Percentiles rank a stretch among this genome's conserved stretches.
Evolutionary conservation across 192 early-diverging fungal genomes (phyloP).

Genomic region (Linnemannia schmuckeri): DNA sequence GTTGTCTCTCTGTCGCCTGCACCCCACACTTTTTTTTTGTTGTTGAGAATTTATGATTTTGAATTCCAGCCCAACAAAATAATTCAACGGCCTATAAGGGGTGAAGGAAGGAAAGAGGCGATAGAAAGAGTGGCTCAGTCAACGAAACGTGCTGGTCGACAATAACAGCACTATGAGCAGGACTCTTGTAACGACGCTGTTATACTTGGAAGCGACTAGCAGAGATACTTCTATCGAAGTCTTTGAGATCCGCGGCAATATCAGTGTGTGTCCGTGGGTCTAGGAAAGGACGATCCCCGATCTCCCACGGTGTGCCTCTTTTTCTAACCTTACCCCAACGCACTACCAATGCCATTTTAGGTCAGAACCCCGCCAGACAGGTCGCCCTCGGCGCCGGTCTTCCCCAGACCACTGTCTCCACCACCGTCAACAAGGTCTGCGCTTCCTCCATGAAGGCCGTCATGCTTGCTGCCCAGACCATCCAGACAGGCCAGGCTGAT

Average conservation of each 20-base stretch:
- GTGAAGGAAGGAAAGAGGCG: neutral
- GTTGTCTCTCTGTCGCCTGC: neutral
- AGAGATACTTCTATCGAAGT: too few relatives aligned
- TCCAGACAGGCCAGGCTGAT: constrained; percentile 78
- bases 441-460: constrained; percentile 88
- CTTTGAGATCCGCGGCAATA: too few relatives aligned
- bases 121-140: too few relatives aligned
- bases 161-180: neutral
- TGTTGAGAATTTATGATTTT: neutral
- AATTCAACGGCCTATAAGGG: neutral
- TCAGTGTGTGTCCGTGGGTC: neutral
- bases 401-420: constrained; percentile 71
- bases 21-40: constrained; percentile 8
- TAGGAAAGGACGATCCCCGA: neutral
- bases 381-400: constrained; percentile 83
- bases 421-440: constrained; percentile 89
- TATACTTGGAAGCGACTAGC: neutral
- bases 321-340: neutral
- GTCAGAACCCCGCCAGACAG: constrained; percentile 89
- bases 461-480: constrained; percentile 79
- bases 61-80: constrained; percentile 13
- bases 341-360: constrained; percentile 26
- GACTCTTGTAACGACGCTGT: neutral
- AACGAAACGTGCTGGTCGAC: too few relatives aligned
- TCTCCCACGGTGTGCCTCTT: neutral